These are phyloP conservation scores for Cordyceps cicadae DNA, from an alignment of 2,329 filamentous ascomycete species.

Conservation along the genomic window DNA sequence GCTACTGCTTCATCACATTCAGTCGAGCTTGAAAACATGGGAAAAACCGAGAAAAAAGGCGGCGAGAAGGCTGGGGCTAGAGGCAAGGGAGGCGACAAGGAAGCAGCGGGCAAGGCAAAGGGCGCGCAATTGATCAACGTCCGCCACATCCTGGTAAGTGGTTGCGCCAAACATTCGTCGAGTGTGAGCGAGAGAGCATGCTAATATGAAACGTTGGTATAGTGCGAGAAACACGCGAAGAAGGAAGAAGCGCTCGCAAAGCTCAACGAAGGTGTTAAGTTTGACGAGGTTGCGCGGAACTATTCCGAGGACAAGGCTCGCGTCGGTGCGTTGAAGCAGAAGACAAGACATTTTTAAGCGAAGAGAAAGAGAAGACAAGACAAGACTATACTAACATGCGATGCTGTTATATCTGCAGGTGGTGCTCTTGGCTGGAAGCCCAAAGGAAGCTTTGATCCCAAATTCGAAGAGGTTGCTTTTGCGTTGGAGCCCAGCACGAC, in stretches of 20 bases:
- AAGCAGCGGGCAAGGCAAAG: constrained; percentile 32
- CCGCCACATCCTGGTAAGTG: constrained; percentile 56
- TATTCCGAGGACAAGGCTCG: constrained; percentile 72
- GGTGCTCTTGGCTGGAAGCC: constrained; percentile 67
- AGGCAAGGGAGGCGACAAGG: constrained; percentile 22
- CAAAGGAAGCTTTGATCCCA: constrained; percentile 56
- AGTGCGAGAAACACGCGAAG: constrained; percentile 69
- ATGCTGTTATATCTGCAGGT: constrained; percentile 34
- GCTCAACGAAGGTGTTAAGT: constrained; percentile 58
- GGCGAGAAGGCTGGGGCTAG: constrained; percentile 28
- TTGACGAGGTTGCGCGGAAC: constrained; percentile 64
- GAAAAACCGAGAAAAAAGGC: constrained; percentile 34
- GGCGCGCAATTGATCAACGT: constrained; percentile 63
- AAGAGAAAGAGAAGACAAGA: background rate
- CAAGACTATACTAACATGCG: background rate
- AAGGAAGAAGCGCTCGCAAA: constrained; percentile 69
- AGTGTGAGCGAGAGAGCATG: background rate
- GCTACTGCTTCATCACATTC: background rate
- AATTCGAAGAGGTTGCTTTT: constrained; percentile 67
- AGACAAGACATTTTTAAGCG: constrained; percentile 6
- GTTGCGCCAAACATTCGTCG: background rate
- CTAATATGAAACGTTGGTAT: background rate
- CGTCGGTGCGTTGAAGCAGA: constrained; percentile 36
- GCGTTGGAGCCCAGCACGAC: constrained; percentile 59
- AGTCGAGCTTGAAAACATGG: constrained; percentile 22